phyloP scores from a whole-genome alignment of 192 early-diverging fungal species.

The Coemansia sp. region DNA sequence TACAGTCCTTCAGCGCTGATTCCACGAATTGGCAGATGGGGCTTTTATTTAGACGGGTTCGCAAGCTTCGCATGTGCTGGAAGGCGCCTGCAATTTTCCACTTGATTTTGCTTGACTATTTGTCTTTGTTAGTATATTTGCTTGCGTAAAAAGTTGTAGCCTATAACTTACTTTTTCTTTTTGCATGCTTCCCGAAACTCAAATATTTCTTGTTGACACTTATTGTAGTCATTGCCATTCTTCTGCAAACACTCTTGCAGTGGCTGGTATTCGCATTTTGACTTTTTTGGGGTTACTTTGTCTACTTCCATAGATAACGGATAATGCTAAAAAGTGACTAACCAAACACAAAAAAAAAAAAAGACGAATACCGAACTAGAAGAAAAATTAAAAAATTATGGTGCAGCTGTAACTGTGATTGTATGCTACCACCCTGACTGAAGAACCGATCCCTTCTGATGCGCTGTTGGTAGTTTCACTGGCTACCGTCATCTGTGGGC shows the following conservation, averaged over 20 bases:
- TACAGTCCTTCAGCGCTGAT: neutral
- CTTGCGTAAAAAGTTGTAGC: neutral
- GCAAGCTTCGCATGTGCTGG: neutral
- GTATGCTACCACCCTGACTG: too few relatives aligned
- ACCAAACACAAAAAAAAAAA: too few relatives aligned
- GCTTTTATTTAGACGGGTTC: neutral
- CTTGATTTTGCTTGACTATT: neutral
- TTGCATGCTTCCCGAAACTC: slow-evolving; percentile 60
- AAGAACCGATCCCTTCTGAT: too few relatives aligned
- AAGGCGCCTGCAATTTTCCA: too few relatives aligned
- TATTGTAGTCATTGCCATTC: slow-evolving; percentile 59
- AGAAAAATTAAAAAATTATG: too few relatives aligned
- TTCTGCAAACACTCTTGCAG: slow-evolving; percentile 57
- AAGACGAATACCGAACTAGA: too few relatives aligned
- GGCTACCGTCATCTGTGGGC: too few relatives aligned
- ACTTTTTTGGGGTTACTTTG: neutral
- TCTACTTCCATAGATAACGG: neutral
- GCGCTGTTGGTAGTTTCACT: too few relatives aligned
- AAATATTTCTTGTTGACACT: slow-evolving; percentile 63
- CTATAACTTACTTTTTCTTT: slow-evolving; percentile 40
- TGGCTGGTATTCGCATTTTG: slow-evolving; percentile 57
- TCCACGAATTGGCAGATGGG: neutral
- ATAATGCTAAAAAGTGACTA: neutral
- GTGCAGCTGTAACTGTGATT: too few relatives aligned
- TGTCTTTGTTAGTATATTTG: neutral